Percentiles rank a stretch among this genome's conserved stretches.
phyloP scores from a whole-genome alignment of 2,329 filamentous ascomycete genomes.

The Boeremia lycopersici region DNA sequence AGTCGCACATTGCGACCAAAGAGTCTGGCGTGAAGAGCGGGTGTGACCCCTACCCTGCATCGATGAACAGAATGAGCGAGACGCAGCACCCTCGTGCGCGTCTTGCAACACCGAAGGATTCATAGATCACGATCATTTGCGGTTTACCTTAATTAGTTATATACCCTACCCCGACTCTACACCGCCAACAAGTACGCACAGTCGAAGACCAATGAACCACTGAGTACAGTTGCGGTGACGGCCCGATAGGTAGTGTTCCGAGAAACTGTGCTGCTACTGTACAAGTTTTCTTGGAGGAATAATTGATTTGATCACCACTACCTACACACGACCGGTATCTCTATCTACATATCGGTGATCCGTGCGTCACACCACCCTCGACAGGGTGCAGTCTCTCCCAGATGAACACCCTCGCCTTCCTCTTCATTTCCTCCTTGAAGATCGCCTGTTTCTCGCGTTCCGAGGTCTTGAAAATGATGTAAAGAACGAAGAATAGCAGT shows the following conservation, averaged over 20 bases:
- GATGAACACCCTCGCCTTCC: background rate
- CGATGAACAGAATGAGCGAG: background rate
- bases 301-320: no score
- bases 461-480: background rate
- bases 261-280: background rate
- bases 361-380: background rate
- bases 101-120: background rate
- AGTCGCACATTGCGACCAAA: background rate
- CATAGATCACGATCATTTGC: background rate
- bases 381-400: background rate
- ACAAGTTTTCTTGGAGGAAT: background rate
- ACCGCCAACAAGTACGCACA: background rate
- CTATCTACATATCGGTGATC: background rate
- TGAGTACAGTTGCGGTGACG: background rate
- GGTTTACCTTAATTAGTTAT: background rate
- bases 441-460: background rate
- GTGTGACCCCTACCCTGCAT: background rate
- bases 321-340: no score
- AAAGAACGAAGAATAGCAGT: background rate
- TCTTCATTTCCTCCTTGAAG: background rate
- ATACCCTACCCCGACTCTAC: background rate
- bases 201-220: background rate
- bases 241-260: slow-evolving; percentile 1
- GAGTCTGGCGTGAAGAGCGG: background rate
- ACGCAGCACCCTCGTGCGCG: background rate